Base-by-base conservation (phyloP, 2,329 filamentous ascomycete genomes). In the Daldinia sp. region DNA sequence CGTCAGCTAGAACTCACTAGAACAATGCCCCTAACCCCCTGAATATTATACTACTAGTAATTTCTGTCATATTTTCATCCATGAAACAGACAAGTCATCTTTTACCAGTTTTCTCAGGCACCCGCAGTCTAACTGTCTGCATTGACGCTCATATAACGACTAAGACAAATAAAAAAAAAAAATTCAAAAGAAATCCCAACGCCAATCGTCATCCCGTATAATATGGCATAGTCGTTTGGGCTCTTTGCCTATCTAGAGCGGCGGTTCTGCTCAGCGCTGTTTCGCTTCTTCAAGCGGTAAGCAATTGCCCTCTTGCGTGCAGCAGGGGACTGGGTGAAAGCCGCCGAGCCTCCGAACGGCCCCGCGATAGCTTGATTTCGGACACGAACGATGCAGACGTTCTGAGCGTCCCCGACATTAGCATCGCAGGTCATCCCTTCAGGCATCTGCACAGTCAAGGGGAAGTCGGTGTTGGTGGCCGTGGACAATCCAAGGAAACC, bases 331-430 rank as follows among this genome's bases (percentile, higher is more conserved):
- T 90, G 87, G 0, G 88, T 90, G 78, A 92, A 91, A 35, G 88
- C 89, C 35, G 84, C 88, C 13, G 87, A 88, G 60, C 89, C 89
- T 74, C 90, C 89, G 70, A 92, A 92, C 23, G 90, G 89, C 4
- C 89, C 89, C 9, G 89, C 88, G 18, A 84, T 79, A 12, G 89
- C 87, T 3, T 79, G 74, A 81, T 92, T 92, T 76, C 88, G 85
- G 64, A 92, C 82, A 65, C 89, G 86, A 35, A 89, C 88, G 65
- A 92, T 79, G 81, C 90, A 92, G 73, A 92, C 89, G 74, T 89
- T 88, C 67, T 81, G 74, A 13, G 84, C 89, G 28, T 87, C 88
- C 59, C 84, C 89, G 6, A 86, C 86, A 48, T 81, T 82, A 63
- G 83, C 90, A 30, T 85, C 82, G 79, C 90, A 92, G 30, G 87